Evolutionary conservation across 2,329 filamentous ascomycete genomes (phyloP).

Genomic region (Nakataea oryzae): DNA sequence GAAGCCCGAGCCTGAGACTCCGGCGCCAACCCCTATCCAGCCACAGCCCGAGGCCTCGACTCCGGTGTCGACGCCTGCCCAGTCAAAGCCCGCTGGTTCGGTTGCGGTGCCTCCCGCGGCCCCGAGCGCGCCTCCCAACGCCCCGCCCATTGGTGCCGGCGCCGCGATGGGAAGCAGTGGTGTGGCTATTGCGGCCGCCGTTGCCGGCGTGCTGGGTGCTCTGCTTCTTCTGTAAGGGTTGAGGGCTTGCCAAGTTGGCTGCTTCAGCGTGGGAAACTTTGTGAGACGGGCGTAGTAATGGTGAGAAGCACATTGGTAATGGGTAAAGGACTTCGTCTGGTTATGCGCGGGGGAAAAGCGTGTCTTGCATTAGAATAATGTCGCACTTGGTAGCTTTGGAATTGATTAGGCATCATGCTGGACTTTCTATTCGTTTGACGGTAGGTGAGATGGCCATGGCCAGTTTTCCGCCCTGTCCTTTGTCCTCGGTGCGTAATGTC

Average conservation of each 20-base stretch:
- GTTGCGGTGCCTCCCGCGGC: too few relatives aligned
- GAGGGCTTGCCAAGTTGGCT: too few relatives aligned
- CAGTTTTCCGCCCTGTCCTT: too few relatives aligned
- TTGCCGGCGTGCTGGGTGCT: background rate
- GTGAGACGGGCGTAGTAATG: background rate
- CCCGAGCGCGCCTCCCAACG: background rate
- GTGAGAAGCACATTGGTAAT: background rate
- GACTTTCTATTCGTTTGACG: too few relatives aligned
- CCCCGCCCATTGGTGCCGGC: background rate
- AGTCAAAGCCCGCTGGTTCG: background rate
- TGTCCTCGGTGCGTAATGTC: too few relatives aligned
- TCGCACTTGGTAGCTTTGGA: background rate
- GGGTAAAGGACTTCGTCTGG: background rate
- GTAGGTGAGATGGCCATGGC: background rate
- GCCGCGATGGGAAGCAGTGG: background rate
- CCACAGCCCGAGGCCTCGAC: background rate
- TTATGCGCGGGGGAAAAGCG: background rate
- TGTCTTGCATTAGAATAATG: background rate
- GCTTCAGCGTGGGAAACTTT: background rate
- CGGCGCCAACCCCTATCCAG: too few relatives aligned
- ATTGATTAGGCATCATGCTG: background rate
- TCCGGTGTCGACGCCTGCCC: background rate
- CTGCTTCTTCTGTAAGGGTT: background rate
- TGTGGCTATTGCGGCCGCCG: background rate
- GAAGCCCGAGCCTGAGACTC: too few relatives aligned